These are phyloP conservation scores for Aegilops bicornis DNA, from an alignment of 176 grass and related monocot genomes.

Conservation along the genomic window DNA sequence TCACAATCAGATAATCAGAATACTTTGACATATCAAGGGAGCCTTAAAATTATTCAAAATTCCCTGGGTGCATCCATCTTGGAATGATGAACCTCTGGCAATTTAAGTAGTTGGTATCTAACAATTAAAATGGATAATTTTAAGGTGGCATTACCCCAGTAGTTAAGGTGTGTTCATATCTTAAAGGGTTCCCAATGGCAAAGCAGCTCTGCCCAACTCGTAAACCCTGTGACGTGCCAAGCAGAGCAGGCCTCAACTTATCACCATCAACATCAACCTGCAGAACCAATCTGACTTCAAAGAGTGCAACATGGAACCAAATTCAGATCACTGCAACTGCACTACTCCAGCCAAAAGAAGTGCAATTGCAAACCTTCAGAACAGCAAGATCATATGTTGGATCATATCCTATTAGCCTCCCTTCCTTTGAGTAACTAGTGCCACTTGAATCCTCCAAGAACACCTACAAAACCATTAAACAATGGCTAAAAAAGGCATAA, in stretches of 20 bases:
- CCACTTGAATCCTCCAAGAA: constrained; percentile 67
- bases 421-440: constrained; percentile 63
- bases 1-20: constrained; percentile 26
- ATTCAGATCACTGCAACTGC: constrained; percentile 13
- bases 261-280: constrained; percentile 60
- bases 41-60: neutral
- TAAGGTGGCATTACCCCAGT: constrained; percentile 53
- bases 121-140: neutral
- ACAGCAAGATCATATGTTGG: constrained; percentile 76
- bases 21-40: neutral
- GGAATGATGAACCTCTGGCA: neutral
- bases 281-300: constrained; percentile 32
- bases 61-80: neutral
- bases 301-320: neutral
- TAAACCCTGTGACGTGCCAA: constrained; percentile 63
- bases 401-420: constrained; percentile 71
- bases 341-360: constrained; percentile 36
- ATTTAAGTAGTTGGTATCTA: neutral
- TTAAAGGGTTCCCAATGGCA: constrained; percentile 88
- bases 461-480: constrained; percentile 35
- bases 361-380: constrained; percentile 54
- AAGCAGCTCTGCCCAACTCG: constrained; percentile 89
- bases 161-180: constrained; percentile 83
- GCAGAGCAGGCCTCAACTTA: constrained; percentile 54
- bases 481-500: neutral